These are phyloP conservation scores for Penicillium sumatraense DNA, from an alignment of 2,329 filamentous ascomycete genomes.

Conservation along the genomic window DNA sequence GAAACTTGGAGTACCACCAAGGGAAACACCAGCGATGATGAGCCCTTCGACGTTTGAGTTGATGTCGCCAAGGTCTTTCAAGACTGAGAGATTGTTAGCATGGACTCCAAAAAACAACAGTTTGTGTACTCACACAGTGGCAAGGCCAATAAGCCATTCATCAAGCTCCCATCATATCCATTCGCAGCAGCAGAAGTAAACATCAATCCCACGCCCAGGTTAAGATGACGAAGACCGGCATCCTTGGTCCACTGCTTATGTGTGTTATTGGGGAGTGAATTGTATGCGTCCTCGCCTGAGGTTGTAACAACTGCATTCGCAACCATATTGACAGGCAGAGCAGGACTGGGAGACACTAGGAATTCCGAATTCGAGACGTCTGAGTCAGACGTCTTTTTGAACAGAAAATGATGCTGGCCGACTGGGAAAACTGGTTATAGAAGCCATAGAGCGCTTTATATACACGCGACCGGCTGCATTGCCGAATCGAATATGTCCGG, in stretches of 20 bases:
- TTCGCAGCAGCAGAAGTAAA: constrained; percentile 28
- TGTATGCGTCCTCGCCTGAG: not conserved
- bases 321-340: not conserved
- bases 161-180: constrained; percentile 29
- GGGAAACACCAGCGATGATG: constrained; percentile 27
- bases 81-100: constrained; percentile 11
- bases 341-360: not conserved
- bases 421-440: not conserved
- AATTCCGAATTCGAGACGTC: too few relatives aligned
- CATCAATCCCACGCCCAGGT: constrained; percentile 28
- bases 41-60: constrained; percentile 21
- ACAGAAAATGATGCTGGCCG: not conserved
- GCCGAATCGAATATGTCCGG: not conserved
- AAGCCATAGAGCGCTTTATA: not conserved
- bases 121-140: constrained; percentile 22
- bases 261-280: not conserved
- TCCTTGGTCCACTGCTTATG: not conserved
- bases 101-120: not conserved
- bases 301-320: not conserved
- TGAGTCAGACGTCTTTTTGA: too few relatives aligned
- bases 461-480: not conserved
- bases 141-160: constrained; percentile 27
- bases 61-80: constrained; percentile 14
- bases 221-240: constrained; percentile 22
- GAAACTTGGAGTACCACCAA: constrained; percentile 25